Evolutionary conservation across 805 yeast genomes (phyloP), one percentile per base, ranked within the genome.

Genomic region (Starmerella vaccinii): DNA sequence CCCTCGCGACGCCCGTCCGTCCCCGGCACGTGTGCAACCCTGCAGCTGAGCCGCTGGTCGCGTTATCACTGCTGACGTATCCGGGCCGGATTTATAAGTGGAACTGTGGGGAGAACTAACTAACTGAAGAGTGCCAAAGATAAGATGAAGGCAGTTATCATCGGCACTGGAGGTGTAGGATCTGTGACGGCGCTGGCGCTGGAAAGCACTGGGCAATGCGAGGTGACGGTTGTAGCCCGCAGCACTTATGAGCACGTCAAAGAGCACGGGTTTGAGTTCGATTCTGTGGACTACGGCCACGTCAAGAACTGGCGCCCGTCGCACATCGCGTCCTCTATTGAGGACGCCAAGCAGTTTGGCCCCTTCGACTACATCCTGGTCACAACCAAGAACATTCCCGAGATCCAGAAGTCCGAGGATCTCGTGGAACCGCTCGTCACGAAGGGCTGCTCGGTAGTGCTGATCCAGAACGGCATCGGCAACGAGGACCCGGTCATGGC

Each of bases 121-220:
- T n/a, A n/a, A n/a, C n/a, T n/a, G n/a, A n/a, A n/a, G n/a, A n/a
- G n/a, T n/a, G n/a, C n/a, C n/a, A n/a, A n/a, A n/a, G n/a, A 23
- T 3, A 21, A 19, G 6, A 49, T 53, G 24, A 69, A 70, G 47
- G 78, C 81, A 16, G 69, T 85, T 12, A 68, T 85, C 10, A 74
- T 85, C 35, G 95, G 95, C 10, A 75, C 86, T 39, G 95, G 95
- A 15, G 95, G 95, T 34, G 92, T 86, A 10, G 95, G 95, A 33
- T 74, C 86, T 16, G 76, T 86, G 30, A 80, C 82, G 2, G 85
- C 94, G 0, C 73, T 80, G 46, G 77, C 84, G 0, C 69, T 86
- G 29, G 72, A 70, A 57, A 63, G 64, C 37, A 69, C 73, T 40
- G 76, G 74, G 0, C 64, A 69, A 39, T 71, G 77, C 9, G 69